Base-by-base conservation (phyloP, 805 yeast species). In the Barnettozyma pratensis region DNA sequence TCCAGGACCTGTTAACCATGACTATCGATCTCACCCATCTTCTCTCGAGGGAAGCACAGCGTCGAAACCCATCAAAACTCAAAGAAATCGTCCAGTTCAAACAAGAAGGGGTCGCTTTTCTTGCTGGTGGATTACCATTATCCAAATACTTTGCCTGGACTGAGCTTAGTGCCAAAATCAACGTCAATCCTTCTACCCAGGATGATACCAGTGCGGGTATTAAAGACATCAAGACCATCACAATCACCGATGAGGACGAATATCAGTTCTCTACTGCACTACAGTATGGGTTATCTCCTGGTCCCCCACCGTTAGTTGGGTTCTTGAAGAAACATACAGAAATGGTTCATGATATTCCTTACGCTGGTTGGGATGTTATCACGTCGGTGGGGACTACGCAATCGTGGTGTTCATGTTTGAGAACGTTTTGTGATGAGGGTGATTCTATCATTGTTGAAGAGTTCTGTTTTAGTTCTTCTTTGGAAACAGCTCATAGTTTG, bases 41-140 rank as follows among this genome's bases (percentile, higher is more conserved):
- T 51, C 75, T 85, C 50, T 86, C 96, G 28, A 77, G 70, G 5
- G 96, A 91, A 69, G 80, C 96, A 30, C 75, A 75, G 52, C 71
- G 84, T 10, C 83, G 97, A 69, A 69, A 74, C 45, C 79, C 83
- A 37, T 87, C 96, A 7, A 83, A 86, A 12, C 75, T 91, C 65
- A 91, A 91, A 68, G 90, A 92, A 11, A 85, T 90, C 72, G 80
- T 79, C 61, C 81, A 83, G 68, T 83, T 73, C 62, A 69, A 71
- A 37, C 73, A 76, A 49, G 95, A 92, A 31, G 79, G 83, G 39
- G 74, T 91, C 63, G 80, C 87, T 44, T 89, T 88, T 62, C 76
- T 91, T 46, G 97, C 96, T 46, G 97, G 97, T 56, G 97, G 97
- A 1, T 76, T 91, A 56, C 97, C 97, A 12, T 73, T 87, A 62